Evolutionary conservation across 768 basidiomycete species (phyloP).

Genomic region (Suillus fuscotomentosus): DNA sequence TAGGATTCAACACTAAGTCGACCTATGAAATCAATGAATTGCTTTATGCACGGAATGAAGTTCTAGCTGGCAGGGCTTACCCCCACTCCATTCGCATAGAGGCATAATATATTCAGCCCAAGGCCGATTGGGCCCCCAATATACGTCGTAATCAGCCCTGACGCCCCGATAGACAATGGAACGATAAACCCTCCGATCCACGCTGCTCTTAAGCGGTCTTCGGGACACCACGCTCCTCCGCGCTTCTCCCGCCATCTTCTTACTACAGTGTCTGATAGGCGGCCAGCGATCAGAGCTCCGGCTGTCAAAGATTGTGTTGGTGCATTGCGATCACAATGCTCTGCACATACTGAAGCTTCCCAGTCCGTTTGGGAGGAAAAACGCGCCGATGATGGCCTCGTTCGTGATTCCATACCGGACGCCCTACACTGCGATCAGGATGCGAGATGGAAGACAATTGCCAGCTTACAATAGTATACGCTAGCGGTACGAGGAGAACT

Average conservation of each 20-base stretch:
- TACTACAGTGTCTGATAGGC: constrained; percentile 51
- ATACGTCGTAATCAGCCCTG: constrained; percentile 46
- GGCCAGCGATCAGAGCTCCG: constrained; percentile 55
- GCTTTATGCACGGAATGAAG: neutral
- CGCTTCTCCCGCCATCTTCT: constrained; percentile 43
- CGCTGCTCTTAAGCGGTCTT: constrained; percentile 56
- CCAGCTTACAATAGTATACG: constrained; percentile 54
- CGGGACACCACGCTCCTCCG: constrained; percentile 56
- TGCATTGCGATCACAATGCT: neutral
- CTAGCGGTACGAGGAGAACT: constrained; percentile 50
- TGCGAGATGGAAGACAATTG: neutral
- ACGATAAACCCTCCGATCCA: constrained; percentile 43
- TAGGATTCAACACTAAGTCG: constrained; percentile 50
- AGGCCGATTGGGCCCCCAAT: constrained; percentile 47
- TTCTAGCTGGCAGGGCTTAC: constrained; percentile 31
- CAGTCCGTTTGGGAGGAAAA: constrained; percentile 56
- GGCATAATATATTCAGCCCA: constrained; percentile 42
- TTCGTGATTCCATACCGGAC: constrained; percentile 54
- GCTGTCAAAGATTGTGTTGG: constrained; percentile 37
- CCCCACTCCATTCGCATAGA: constrained; percentile 59
- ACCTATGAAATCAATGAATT: constrained; percentile 31
- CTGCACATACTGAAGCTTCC: constrained; percentile 54
- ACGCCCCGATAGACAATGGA: constrained; percentile 46
- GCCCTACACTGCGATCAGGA: constrained; percentile 36
- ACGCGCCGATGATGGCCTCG: constrained; percentile 54